phyloP scores from a whole-genome alignment of 306 rosid genomes.

The Elaeagnus macrophylla region DNA sequence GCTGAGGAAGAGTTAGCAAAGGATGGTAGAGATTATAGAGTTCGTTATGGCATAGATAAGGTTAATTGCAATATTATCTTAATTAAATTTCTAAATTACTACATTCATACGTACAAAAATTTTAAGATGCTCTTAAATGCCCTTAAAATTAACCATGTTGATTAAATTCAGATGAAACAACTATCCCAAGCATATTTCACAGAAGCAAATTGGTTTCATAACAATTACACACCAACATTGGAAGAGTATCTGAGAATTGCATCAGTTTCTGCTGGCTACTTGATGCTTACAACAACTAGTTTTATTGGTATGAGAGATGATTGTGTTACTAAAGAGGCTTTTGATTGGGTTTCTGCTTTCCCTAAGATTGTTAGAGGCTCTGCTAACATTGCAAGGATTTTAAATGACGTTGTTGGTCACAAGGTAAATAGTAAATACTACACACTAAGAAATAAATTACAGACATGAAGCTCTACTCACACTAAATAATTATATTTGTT shows the following conservation, averaged over 20 bases:
- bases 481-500: too few species aligned
- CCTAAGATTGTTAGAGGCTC: too few species aligned
- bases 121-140: too few species aligned
- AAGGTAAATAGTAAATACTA: too few species aligned
- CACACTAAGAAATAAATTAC: too few species aligned
- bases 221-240: slow-evolving; percentile 24
- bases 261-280: not conserved
- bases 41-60: slow-evolving; percentile 11
- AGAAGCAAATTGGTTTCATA: slow-evolving; percentile 33
- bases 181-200: slow-evolving; percentile 15
- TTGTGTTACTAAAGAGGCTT: too few species aligned
- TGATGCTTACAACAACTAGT: not conserved
- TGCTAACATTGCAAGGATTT: too few species aligned
- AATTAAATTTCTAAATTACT: not conserved
- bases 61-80: too few species aligned
- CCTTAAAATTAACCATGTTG: not conserved
- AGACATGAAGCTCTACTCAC: too few species aligned
- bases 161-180: slow-evolving; percentile 13
- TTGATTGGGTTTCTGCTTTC: too few species aligned
- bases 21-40: slow-evolving; percentile 8
- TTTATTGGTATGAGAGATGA: not conserved
- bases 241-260: slow-evolving; percentile 21
- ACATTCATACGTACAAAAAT: not conserved
- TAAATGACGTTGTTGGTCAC: too few species aligned
- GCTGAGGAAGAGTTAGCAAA: slow-evolving; percentile 2